Evolutionary conservation across 768 basidiomycete species (phyloP), one percentile per base, ranked within the genome.

Genomic region (Kwoniella pini): DNA sequence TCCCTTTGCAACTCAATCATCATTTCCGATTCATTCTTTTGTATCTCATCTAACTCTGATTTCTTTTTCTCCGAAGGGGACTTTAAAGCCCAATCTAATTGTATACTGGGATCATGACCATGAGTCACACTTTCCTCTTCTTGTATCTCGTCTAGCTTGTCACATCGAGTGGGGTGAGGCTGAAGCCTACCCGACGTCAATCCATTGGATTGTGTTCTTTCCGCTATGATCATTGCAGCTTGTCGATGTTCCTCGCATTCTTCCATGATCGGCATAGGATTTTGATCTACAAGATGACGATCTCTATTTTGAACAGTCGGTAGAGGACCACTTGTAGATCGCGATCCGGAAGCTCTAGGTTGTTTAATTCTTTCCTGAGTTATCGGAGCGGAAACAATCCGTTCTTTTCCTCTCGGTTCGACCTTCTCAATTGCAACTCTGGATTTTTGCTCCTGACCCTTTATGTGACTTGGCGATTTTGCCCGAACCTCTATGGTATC

Each of bases 31-130:
- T 36, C 33, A 36, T 15, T 36, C 33, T 7, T 7, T 15, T 15
- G 33, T 15, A 7, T 36, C 7, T 36, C 33, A 36, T 36, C n/a
- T n/a, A n/a, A n/a, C n/a, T 36, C 33, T 24, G 49, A 44, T 46
- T 21, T 21, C 33, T 7, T 36, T 9, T 7, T 9, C 36, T 48
- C 17, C 21, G 2, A 4, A 5, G 26, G 19, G 11, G 61, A 39
- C 26, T 44, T 21, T 24, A 65, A 39, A 15, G 55, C 67, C 67
- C 67, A 68, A 15, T 26, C 43, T n/a, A 68, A 45, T 22, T 68
- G 44, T 24, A 62, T 33, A 9, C 54, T 54, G 1, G 48, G 45
- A 13, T 52, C 51, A 30, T 33, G 9, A 10, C 19, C 6, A 42
- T 42, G n/a, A n/a, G n/a, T n/a, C n/a, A n/a, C 33, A 7, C 33